phyloP scores from a whole-genome alignment of 208 protist species.

The Acanthamoeba healyi region DNA sequence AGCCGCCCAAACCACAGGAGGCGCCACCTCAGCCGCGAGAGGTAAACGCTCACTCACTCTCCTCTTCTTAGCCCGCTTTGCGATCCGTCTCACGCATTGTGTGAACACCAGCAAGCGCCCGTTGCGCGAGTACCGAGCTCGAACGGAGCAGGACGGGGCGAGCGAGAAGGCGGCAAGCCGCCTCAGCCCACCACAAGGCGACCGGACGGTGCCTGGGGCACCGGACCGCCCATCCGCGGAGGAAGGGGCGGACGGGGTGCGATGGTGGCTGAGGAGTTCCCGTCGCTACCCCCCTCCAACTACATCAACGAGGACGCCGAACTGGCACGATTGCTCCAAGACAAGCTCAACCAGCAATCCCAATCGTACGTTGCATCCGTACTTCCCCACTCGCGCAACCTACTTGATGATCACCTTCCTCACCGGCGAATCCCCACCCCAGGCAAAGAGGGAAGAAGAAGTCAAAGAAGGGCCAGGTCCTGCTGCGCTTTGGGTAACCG shows the following conservation, averaged over 20 bases:
- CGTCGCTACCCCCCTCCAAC: neutral
- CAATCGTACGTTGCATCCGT: neutral
- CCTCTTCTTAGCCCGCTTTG: neutral
- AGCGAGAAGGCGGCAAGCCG: constrained; percentile 6
- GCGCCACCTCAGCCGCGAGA: neutral
- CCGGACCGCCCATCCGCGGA: neutral
- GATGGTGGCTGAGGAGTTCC: neutral
- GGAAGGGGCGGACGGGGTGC: neutral
- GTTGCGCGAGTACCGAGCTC: neutral
- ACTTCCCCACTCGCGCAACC: too few species aligned
- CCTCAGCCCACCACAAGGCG: neutral
- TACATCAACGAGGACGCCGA: neutral
- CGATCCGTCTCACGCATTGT: neutral
- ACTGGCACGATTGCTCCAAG: neutral
- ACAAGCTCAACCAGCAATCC: neutral
- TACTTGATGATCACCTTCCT: neutral
- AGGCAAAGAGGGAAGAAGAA: neutral
- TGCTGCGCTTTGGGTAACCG: constrained; percentile 15
- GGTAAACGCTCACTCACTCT: neutral
- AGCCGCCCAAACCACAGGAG: neutral
- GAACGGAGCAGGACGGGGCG: neutral
- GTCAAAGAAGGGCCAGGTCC: constrained; percentile 30
- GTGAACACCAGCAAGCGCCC: too few species aligned
- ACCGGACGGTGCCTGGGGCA: constrained; percentile 19
- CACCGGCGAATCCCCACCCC: too few species aligned